Conservation (phyloP, 2,329 filamentous ascomycete genomes). For the Colletotrichum tabaci region DNA sequence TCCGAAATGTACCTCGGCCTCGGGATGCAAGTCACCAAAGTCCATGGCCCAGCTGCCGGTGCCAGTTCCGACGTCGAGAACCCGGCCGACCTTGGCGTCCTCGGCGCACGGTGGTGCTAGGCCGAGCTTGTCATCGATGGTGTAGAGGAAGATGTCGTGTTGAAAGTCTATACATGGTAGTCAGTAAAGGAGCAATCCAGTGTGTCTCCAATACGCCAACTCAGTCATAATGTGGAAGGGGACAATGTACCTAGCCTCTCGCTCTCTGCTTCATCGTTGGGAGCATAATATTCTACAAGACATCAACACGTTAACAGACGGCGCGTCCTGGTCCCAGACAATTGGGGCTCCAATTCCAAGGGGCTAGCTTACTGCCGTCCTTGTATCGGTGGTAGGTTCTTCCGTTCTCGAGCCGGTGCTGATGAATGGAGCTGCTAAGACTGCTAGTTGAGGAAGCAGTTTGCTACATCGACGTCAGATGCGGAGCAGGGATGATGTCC, state of each 20-base stretch:
- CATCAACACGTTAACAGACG: too few species aligned
- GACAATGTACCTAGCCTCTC: conserved; percentile 44
- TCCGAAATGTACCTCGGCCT: conserved; percentile 47
- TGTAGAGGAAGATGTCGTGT: conserved; percentile 11
- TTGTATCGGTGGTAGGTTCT: too few species aligned
- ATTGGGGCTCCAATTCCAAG: too few species aligned
- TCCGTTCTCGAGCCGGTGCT: too few species aligned
- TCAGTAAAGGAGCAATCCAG: background rate
- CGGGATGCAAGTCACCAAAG: conserved; percentile 54
- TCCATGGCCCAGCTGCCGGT: conserved; percentile 63
- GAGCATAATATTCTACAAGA: too few species aligned
- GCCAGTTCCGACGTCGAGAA: conserved; percentile 64
- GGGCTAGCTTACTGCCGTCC: too few species aligned
- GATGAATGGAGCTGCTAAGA: too few species aligned
- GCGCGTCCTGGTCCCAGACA: too few species aligned
- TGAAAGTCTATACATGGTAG: conserved; percentile 2
- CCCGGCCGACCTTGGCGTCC: conserved; percentile 21
- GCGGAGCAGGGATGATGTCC: too few species aligned
- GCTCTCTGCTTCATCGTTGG: background rate
- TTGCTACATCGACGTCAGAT: too few species aligned
- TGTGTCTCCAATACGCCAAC: background rate
- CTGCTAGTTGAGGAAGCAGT: too few species aligned
- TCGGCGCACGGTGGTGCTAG: background rate
- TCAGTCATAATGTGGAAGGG: background rate
- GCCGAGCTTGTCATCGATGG: background rate